Evolutionary conservation across 805 yeast species (phyloP).

Genomic region (Jamesozyma spencerorum): DNA sequence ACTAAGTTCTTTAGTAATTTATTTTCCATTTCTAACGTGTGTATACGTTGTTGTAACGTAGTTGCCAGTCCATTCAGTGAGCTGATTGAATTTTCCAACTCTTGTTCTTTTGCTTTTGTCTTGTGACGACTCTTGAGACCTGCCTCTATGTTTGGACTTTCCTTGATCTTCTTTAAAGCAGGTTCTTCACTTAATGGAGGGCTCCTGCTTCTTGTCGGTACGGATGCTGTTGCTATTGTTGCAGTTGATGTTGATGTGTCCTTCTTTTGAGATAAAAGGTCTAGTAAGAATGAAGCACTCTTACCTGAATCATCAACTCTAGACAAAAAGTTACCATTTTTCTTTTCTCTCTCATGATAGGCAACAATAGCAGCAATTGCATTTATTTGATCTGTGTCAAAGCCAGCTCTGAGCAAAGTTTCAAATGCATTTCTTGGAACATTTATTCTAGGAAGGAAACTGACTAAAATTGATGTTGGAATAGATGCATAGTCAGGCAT

Average conservation of each 20-base stretch:
- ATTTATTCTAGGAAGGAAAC: slow-evolving; percentile 47
- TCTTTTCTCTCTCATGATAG: slow-evolving; percentile 43
- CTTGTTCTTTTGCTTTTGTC: slow-evolving; percentile 86
- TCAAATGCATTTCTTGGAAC: slow-evolving; percentile 68
- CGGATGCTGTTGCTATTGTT: not conserved
- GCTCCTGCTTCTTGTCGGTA: not conserved
- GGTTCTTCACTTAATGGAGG: not conserved
- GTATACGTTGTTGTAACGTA: slow-evolving; percentile 61
- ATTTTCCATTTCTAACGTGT: slow-evolving; percentile 89
- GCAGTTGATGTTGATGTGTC: too few relatives aligned
- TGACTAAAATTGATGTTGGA: slow-evolving; percentile 31
- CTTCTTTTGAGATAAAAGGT: slow-evolving; percentile 1
- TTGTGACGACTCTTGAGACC: slow-evolving; percentile 31
- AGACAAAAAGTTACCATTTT: slow-evolving; percentile 1
- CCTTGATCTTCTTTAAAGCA: not conserved
- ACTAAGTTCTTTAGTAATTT: slow-evolving; percentile 73
- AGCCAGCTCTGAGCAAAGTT: slow-evolving; percentile 56
- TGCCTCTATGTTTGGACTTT: slow-evolving; percentile 33
- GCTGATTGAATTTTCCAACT: slow-evolving; percentile 68
- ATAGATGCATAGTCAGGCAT: slow-evolving; percentile 26
- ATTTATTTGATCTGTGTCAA: slow-evolving; percentile 60
- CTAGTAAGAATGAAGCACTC: slow-evolving; percentile 1
- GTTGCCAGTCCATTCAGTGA: slow-evolving; percentile 62
- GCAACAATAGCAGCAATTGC: slow-evolving; percentile 66
- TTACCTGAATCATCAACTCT: not conserved